These are phyloP conservation scores for Vaccinium vitisidaea DNA, from an alignment of 148 eudicot genomes.

Conservation along the genomic window DNA sequence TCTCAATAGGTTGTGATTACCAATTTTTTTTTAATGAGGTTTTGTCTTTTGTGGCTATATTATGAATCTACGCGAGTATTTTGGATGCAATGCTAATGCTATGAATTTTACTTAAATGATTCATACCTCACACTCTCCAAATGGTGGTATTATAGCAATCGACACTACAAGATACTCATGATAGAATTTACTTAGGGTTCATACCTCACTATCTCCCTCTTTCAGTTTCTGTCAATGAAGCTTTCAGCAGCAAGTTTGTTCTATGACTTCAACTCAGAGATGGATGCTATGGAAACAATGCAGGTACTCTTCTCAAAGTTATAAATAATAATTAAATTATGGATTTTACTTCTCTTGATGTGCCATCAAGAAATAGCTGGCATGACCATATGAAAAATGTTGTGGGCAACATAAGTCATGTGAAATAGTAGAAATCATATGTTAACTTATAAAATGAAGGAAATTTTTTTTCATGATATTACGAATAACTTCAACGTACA, in stretches of 20 bases:
- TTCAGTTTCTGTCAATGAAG: constrained; percentile 85
- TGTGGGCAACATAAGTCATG: neutral
- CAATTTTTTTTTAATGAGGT: neutral
- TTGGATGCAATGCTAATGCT: too few species aligned
- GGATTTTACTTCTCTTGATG: neutral
- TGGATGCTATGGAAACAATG: constrained; percentile 57
- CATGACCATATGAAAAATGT: neutral
- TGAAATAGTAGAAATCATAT: neutral
- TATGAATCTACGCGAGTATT: neutral
- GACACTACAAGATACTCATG: too few species aligned
- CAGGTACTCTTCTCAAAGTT: constrained; percentile 32
- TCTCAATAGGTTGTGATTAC: neutral
- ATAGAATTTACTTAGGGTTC: neutral
- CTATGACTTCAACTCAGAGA: constrained; percentile 83
- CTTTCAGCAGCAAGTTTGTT: constrained; percentile 89
- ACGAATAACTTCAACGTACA: neutral
- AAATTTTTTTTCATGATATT: neutral
- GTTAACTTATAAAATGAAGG: neutral
- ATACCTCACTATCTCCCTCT: constrained; percentile 8
- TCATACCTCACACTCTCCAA: neutral
- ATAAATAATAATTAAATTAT: neutral
- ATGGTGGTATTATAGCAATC: neutral
- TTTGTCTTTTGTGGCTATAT: neutral
- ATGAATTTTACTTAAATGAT: too few species aligned
- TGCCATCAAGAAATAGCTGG: neutral